Evolutionary conservation across 306 rosid species (phyloP).

Genomic region (Macrotyloma uniflorum): DNA sequence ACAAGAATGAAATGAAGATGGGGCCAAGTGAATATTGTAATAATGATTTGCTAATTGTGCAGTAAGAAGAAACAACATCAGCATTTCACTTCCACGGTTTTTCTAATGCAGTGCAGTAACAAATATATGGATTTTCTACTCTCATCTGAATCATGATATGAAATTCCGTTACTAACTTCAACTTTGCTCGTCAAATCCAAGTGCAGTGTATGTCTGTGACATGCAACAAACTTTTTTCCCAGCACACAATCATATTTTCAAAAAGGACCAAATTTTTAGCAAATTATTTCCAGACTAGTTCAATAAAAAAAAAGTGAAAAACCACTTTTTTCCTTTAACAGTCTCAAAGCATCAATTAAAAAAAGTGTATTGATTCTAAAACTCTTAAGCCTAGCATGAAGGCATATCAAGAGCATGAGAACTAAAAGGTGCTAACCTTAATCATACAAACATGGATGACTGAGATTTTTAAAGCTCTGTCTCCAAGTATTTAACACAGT

Average conservation of each 20-base stretch:
- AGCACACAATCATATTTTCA: not conserved
- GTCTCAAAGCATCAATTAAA: not conserved
- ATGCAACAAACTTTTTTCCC: conserved; percentile 14
- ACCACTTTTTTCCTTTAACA: not conserved
- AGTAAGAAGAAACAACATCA: not conserved
- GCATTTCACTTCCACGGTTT: conserved; percentile 1
- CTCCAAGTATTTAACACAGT: not conserved
- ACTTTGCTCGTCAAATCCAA: not conserved
- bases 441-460: not conserved
- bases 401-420: not conserved
- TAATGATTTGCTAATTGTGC: not conserved
- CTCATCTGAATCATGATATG: not conserved
- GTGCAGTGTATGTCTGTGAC: not conserved
- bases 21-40: not conserved
- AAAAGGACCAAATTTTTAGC: not conserved
- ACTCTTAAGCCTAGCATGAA: not conserved
- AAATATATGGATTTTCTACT: not conserved
- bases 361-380: not conserved
- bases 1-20: not conserved
- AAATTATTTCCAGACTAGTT: not conserved
- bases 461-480: not conserved
- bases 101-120: not conserved
- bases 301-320: not conserved
- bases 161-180: not conserved
- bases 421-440: not conserved